Evolutionary conservation across 2,329 filamentous ascomycete species (phyloP), one percentile per base, ranked within the genome.

Genomic region (Aciculosporium take): DNA sequence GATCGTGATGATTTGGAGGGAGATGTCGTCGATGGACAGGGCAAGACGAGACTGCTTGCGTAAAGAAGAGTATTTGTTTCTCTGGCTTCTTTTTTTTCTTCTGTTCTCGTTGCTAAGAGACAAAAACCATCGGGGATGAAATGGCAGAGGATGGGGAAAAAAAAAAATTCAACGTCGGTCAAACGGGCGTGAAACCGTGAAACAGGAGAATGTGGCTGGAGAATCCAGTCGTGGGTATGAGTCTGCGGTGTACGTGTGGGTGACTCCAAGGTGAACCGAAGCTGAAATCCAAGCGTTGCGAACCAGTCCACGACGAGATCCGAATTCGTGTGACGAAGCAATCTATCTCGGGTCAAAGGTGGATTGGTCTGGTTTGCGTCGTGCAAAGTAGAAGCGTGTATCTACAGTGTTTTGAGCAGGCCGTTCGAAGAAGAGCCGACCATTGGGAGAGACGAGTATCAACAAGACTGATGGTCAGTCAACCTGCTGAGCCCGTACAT

Each of bases 211-310:
- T 7, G 37, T 18, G 28, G 30, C 30, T 30, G 47, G 41, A 21
- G 39, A 46, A 25, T 41, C 17, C 15, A 28, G 34, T 29, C 30
- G 42, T 37, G 31, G 27, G 32, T 41, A 17, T 23, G 12, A 15
- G 18, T n/a, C 13, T 15, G 21, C 39, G 9, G 34, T 43, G 39
- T 41, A 40, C 37, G 43, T 34, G 5, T 12, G 40, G 31, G 44
- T 49, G 46, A 48, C 27, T 38, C 34, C 37, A 42, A 47, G 37
- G 45, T 49, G 48, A 49, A 41, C 41, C 41, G 41, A 41, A 45
- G 39, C 31, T 47, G 46, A 47, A 23, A 13, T 7, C 20, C 20
- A 17, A 29, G 21, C 31, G 36, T 39, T 38, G 41, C 34, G 37
- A 28, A 31, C 27, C 10, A 37, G 24, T 35, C 28, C 40, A 46